Base-by-base conservation (phyloP, 2,329 filamentous ascomycete genomes). In the Raffaelea arxii region DNA sequence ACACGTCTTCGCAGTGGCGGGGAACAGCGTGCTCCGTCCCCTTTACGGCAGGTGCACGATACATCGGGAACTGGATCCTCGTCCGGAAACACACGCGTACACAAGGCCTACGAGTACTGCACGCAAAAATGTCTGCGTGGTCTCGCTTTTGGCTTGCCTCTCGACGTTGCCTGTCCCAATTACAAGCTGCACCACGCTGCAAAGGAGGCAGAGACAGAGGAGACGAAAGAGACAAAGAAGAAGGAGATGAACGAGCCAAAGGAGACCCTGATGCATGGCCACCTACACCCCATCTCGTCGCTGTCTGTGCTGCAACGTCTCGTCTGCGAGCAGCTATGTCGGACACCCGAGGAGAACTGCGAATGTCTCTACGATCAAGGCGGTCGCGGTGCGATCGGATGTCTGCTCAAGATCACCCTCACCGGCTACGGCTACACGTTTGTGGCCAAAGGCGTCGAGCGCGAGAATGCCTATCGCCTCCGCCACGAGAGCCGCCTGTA, bases 401-500 rank as follows among this genome's bases (percentile, higher is more conserved):
- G 22, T 22, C 30, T 50, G 19, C 47, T 51, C 36, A 49, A 50
- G 44, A 24, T 51, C 22, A 47, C 47, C 14, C 23, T 48, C 11
- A 21, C 41, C 14, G 44, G 38, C 19, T 51, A 47, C 42, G 47
- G 50, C 16, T 51, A 51, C 36, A 51, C 50, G 23, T 46, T 51
- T 51, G 50, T 51, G 6, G 47, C 25, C 23, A 49, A 49, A 35
- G 49, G 39, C 7, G 44, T 43, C 9, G 30, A 49, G 35, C 16
- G 14, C 14, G 5, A 36, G 6, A 6, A 36, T 16, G 14, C 14
- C 6, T 16, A 18, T 12, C 32, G 32, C 14, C 32, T 36, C 6
- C 14, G 7, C 16, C 32, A 36, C 16, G 32, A 36, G 32, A 36
- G 14, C 7, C 14, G 19, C 14, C 7, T 36, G 16, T 36, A 36